Base-by-base conservation (phyloP, 768 basidiomycete species). In the Sporobolomyces pararoseus region DNA sequence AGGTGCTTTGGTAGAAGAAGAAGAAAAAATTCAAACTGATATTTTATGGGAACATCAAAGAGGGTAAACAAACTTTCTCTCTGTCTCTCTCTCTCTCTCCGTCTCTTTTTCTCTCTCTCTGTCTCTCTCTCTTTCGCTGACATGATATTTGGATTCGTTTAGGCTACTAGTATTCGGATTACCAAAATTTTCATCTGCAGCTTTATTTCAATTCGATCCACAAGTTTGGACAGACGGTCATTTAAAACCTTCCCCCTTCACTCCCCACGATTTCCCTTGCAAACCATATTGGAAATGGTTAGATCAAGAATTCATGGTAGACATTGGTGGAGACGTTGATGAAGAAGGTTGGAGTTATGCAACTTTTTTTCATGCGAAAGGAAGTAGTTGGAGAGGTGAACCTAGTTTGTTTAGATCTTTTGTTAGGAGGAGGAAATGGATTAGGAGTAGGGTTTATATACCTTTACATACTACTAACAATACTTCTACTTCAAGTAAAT, bases 301-400 rank as follows among this genome's bases (percentile, higher is more conserved):
- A 10, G 61, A 73, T 47, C 39, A 35, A 9, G 64, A 69, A 12
- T 73, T 69, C 52, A 66, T 73, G 65, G 65, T 73, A 10, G 72
- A 73, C 51, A 70, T 69, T 65, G 42, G 51, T 17, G 67, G 65
- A 23, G 72, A 73, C 62, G 49, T 52, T n/a, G 72, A 73, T 51
- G 72, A 73, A 14, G 64, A 68, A 29, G 71, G 71, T 57, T 72
- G 66, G 67, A 62, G 63, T 32, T 68, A 72, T 60, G 63, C 71
- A 13, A 4, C 51, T 14, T 68, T 68, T 13, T 73, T 73, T 47
- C 68, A 59, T 42, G 69, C 72, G 10, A 50, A 51, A 4, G 44
- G 44, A 42, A n/a, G n/a, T n/a, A n/a, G n/a, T n/a, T 73, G 72
- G 72, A 64, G 72, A 27, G 72, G 72, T 39, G 68, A 73, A 50